Percentiles rank a stretch among this genome's conserved stretches.
Conservation (phyloP, 2,329 filamentous ascomycete genomes). For the Colletotrichum sp. region DNA sequence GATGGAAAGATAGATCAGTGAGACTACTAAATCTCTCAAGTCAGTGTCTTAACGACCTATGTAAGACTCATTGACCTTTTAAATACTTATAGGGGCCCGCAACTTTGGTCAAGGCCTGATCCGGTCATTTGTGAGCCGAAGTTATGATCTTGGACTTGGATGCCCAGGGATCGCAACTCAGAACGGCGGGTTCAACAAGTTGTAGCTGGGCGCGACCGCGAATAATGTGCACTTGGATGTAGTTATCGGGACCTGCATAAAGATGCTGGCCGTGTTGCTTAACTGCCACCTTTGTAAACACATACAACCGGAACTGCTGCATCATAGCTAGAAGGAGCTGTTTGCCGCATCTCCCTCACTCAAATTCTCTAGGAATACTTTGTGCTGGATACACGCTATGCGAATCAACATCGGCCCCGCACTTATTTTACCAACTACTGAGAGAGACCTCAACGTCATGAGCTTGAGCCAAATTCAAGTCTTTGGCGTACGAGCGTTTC, state of each 20-base stretch:
- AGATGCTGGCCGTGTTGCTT: not conserved
- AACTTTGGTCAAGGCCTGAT: not conserved
- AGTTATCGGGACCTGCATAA: not conserved
- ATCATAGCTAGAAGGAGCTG: not conserved
- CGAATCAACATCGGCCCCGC: not conserved
- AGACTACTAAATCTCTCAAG: not conserved
- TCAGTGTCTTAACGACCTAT: not conserved
- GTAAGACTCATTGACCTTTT: not conserved
- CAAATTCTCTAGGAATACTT: not conserved
- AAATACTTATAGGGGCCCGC: not conserved
- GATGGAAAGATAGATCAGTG: not conserved
- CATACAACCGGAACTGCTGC: not conserved
- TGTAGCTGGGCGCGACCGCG: not conserved
- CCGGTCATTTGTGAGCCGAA: not conserved
- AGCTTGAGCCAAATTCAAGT: not conserved
- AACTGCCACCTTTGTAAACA: accelerated
- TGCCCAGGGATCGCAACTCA: not conserved
- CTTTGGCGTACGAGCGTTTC: not conserved
- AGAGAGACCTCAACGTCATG: not conserved
- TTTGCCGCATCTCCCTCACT: not conserved
- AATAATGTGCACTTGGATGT: not conserved
- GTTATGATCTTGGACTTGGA: not conserved
- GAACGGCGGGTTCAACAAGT: not conserved
- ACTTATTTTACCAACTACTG: not conserved
- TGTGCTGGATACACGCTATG: not conserved